Conservation (phyloP, 192 early-diverging fungal species). For the Jimgerdemannia flammicorona region DNA sequence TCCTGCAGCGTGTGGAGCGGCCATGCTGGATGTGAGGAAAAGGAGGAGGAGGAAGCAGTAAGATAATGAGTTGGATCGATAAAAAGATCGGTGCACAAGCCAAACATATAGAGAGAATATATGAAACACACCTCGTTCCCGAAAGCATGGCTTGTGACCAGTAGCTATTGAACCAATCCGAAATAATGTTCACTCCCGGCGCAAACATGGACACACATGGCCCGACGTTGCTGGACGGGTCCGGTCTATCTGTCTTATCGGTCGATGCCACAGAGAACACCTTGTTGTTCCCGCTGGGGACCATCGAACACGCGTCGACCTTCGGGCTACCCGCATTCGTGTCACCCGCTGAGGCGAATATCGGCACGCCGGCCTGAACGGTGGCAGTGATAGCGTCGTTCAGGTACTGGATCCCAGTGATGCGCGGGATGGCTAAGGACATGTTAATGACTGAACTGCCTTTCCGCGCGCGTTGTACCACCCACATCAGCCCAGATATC, state of each 20-base stretch:
- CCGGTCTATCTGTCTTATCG: slow-evolving; percentile 71
- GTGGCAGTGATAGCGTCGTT: slow-evolving; percentile 58
- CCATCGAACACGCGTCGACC: slow-evolving; percentile 59
- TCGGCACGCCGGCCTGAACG: slow-evolving; percentile 59
- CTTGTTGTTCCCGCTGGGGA: slow-evolving; percentile 54
- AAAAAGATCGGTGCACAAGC: not conserved
- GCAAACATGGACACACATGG: slow-evolving; percentile 94
- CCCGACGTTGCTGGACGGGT: slow-evolving; percentile 81
- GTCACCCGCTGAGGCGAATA: slow-evolving; percentile 71
- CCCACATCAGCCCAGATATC: slow-evolving; percentile 42
- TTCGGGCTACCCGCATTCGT: slow-evolving; percentile 37
- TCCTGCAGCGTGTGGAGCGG: slow-evolving; percentile 88
- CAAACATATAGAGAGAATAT: not conserved
- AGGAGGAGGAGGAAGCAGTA: not conserved
- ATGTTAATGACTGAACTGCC: slow-evolving; percentile 64
- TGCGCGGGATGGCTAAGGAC: slow-evolving; percentile 55
- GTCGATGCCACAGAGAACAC: slow-evolving; percentile 88
- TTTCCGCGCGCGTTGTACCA: slow-evolving; percentile 21
- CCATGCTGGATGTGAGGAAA: slow-evolving; percentile 50
- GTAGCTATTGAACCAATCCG: slow-evolving; percentile 73
- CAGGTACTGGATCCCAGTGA: slow-evolving; percentile 49
- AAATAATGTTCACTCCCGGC: slow-evolving; percentile 83
- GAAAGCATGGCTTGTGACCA: slow-evolving; percentile 83
- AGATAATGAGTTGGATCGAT: not conserved
- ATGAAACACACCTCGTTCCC: slow-evolving; percentile 61